phyloP scores from a whole-genome alignment of 2,329 filamentous ascomycete genomes.

The Cryphonectria radicalis region DNA sequence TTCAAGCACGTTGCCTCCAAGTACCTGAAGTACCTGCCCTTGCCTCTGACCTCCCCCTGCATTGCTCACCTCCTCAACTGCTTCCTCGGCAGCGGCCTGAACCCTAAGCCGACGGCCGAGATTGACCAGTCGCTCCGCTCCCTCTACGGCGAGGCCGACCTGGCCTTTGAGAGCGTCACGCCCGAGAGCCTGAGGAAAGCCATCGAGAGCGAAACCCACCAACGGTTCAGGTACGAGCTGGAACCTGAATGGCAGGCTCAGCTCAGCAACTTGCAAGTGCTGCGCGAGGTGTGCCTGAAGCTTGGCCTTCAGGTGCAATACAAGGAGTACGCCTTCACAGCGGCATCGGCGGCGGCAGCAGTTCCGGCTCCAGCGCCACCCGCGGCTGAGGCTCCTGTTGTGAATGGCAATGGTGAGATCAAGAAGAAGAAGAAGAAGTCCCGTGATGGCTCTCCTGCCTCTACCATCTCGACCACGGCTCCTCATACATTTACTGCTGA shows the following conservation, averaged over 20 bases:
- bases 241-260: constrained; percentile 68
- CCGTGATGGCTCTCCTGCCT: constrained; percentile 57
- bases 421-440: constrained; percentile 66
- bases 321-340: constrained; percentile 73
- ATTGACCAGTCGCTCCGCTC: constrained; percentile 73
- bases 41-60: constrained; percentile 78
- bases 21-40: constrained; percentile 78
- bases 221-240: constrained; percentile 78
- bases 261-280: constrained; percentile 77
- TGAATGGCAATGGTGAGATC: constrained; percentile 50
- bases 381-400: constrained; percentile 35
- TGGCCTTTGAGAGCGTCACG: constrained; percentile 78
- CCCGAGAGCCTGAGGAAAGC: constrained; percentile 71
- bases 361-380: constrained; percentile 42
- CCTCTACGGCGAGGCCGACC: constrained; percentile 81
- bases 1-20: constrained; percentile 91
- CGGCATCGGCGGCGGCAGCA: constrained; percentile 40
- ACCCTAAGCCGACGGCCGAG: constrained; percentile 77
- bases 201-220: constrained; percentile 71
- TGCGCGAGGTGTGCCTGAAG: constrained; percentile 88
- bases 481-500: constrained; percentile 75
- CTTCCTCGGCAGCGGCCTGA: constrained; percentile 77
- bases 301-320: constrained; percentile 86
- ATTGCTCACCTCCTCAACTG: constrained; percentile 92
- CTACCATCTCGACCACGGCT: constrained; percentile 45